phyloP scores from a whole-genome alignment of 2,329 filamentous ascomycete species.

The Stachybotrys elegans region DNA sequence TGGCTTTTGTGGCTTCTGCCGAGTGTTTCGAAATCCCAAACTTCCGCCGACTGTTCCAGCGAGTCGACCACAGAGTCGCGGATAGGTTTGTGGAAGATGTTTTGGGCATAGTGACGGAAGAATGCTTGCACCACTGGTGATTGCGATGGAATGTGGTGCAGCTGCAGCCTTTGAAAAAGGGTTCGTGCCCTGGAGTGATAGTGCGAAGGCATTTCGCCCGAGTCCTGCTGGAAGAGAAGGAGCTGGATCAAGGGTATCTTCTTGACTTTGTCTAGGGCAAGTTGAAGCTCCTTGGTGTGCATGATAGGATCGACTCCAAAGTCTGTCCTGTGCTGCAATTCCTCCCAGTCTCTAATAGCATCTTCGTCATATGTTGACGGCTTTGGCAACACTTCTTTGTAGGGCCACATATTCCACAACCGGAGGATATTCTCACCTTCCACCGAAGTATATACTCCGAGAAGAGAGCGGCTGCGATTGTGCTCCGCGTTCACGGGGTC shows the following conservation, averaged over 20 bases:
- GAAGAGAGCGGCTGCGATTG: slow-evolving; percentile 43
- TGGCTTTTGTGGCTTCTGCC: slow-evolving; percentile 48
- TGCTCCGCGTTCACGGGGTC: slow-evolving; percentile 17
- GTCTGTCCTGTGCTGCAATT: slow-evolving; percentile 30
- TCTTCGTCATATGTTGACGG: slow-evolving; percentile 23
- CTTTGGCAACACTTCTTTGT: slow-evolving; percentile 12
- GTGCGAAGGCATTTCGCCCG: slow-evolving; percentile 43
- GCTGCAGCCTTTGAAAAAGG: slow-evolving; percentile 28
- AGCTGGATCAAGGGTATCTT: slow-evolving; percentile 49
- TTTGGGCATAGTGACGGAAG: slow-evolving; percentile 43
- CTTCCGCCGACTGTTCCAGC: slow-evolving; percentile 9
- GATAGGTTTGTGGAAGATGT: slow-evolving; percentile 43
- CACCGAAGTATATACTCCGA: slow-evolving; percentile 46
- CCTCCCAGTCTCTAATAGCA: slow-evolving; percentile 40
- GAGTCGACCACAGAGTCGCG: slow-evolving; percentile 31
- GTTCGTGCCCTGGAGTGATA: slow-evolving; percentile 41
- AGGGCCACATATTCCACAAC: slow-evolving; percentile 23
- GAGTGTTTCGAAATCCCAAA: slow-evolving; percentile 33
- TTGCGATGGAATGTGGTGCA: slow-evolving; percentile 22
- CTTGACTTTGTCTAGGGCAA: slow-evolving; percentile 42
- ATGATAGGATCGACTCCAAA: slow-evolving; percentile 41
- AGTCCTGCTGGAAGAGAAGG: slow-evolving; percentile 46
- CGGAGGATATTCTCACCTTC: slow-evolving; percentile 52
- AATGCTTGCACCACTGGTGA: slow-evolving; percentile 15
- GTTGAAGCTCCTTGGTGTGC: slow-evolving; percentile 49